Conservation (phyloP, 2,329 filamentous ascomycete species). For the Raffaelea ambrosiae region DNA sequence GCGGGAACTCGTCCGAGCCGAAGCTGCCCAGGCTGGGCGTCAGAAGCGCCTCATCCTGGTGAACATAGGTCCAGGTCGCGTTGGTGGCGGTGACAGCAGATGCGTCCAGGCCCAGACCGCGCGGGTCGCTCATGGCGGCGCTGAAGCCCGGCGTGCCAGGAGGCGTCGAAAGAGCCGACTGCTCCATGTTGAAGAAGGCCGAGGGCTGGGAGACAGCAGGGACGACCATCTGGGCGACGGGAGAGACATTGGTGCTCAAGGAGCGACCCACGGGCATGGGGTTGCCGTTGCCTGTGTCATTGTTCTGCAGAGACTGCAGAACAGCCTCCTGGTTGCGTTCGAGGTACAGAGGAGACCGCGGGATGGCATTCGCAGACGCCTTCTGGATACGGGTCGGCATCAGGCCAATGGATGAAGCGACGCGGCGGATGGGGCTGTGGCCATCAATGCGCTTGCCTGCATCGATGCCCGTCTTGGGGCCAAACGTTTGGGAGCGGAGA, state of each 20-base stretch:
- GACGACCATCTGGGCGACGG: not conserved
- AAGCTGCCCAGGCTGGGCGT: constrained; percentile 38
- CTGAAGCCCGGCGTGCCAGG: constrained; percentile 9
- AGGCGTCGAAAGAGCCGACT: constrained; percentile 6
- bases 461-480: constrained; percentile 41
- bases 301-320: constrained; percentile 24
- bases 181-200: constrained; percentile 2
- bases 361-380: constrained; percentile 20
- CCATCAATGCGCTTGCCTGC: constrained; percentile 33
- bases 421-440: constrained; percentile 42
- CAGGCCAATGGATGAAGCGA: constrained; percentile 39
- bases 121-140: constrained; percentile 21
- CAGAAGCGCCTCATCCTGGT: constrained; percentile 39
- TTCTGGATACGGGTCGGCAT: constrained; percentile 34
- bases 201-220: not conserved
- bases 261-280: constrained; percentile 27
- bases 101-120: no score
- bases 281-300: constrained; percentile 10
- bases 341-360: constrained; percentile 34
- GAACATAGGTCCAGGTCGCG: constrained; percentile 24
- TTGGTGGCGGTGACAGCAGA: constrained; percentile 31
- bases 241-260: constrained; percentile 3
- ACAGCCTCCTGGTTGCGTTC: constrained; percentile 37
- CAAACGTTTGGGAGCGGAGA: constrained; percentile 34
- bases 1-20: constrained; percentile 33